Percentiles rank a stretch among this genome's conserved stretches.
These are phyloP conservation scores for Ogataea chonburiensis DNA, from an alignment of 805 yeast genomes.

Conservation along the genomic window DNA sequence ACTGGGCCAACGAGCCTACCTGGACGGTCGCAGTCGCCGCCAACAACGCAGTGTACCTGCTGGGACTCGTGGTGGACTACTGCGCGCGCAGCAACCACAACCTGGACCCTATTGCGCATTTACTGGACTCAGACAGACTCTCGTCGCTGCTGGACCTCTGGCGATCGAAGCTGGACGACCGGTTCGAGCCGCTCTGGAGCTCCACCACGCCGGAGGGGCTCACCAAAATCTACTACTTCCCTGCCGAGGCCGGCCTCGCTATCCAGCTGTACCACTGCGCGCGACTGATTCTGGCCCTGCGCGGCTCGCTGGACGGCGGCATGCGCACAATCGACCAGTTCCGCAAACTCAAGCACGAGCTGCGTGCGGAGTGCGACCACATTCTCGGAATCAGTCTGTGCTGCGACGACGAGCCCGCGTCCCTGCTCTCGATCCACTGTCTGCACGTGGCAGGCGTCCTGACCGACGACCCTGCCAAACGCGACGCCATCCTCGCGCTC, in stretches of 20 bases:
- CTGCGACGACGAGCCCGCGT: slow-evolving; percentile 14
- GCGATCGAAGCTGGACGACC: slow-evolving; percentile 11
- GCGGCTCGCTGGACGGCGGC: slow-evolving; percentile 4
- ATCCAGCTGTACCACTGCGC: slow-evolving; percentile 15
- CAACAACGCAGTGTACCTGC: slow-evolving; percentile 9
- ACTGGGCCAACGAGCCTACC: background rate
- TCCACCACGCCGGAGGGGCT: slow-evolving; percentile 8
- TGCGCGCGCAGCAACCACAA: slow-evolving; percentile 1
- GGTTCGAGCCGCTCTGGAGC: slow-evolving; percentile 14
- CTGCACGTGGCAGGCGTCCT: slow-evolving; percentile 14
- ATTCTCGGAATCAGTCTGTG: slow-evolving; percentile 17
- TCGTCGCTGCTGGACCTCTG: slow-evolving; percentile 8
- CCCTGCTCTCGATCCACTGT: slow-evolving; percentile 12
- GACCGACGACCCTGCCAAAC: slow-evolving; percentile 8
- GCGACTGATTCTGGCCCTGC: slow-evolving; percentile 10
- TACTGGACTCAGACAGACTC: slow-evolving; percentile 8
- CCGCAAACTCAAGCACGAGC: slow-evolving; percentile 1
- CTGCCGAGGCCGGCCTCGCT: slow-evolving; percentile 15
- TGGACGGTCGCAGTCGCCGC: slow-evolving; percentile 13
- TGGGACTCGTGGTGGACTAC: slow-evolving; percentile 12
- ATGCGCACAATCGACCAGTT: slow-evolving; percentile 3
- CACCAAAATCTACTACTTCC: slow-evolving; percentile 7
- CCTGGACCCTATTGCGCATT: background rate
- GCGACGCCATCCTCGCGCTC: slow-evolving; percentile 3
- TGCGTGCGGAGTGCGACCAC: slow-evolving; percentile 10